Evolutionary conservation across 148 eudicot species (phyloP).

Genomic region (Persicaria maculosa): DNA sequence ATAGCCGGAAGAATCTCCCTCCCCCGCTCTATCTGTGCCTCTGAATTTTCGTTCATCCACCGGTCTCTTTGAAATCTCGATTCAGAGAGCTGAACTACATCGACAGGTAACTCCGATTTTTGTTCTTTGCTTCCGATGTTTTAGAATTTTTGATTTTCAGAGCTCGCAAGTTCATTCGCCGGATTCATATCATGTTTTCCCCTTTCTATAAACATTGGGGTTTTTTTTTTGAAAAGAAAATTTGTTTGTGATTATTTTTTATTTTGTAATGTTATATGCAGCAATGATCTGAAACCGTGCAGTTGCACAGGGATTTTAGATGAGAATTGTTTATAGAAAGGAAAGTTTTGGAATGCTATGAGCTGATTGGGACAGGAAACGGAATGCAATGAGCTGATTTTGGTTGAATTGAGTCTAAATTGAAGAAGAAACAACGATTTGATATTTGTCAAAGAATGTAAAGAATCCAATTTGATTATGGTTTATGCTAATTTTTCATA

Average conservation of each 20-base stretch:
- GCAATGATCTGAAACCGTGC: background rate
- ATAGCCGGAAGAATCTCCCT: constrained; percentile 5
- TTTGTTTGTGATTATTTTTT: background rate
- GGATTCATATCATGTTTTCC: background rate
- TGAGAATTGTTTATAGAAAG: background rate
- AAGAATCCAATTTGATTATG: background rate
- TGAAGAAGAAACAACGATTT: background rate
- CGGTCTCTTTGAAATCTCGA: background rate
- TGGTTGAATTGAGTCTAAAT: background rate
- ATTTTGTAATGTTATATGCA: background rate
- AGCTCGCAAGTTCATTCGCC: background rate
- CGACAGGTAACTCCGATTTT: background rate
- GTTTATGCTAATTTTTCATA: background rate
- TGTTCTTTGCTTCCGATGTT: background rate
- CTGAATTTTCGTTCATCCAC: constrained; percentile 4
- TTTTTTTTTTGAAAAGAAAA: background rate
- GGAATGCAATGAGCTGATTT: background rate
- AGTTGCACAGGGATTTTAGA: background rate
- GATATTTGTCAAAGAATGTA: background rate
- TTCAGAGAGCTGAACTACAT: background rate
- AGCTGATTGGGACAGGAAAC: background rate
- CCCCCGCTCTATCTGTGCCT: background rate
- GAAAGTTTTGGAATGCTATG: background rate
- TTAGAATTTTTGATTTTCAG: background rate
- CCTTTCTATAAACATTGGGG: background rate